These are phyloP conservation scores for Aleurites moluccanus DNA, from an alignment of 441 rosid genomes.

Conservation along the genomic window DNA sequence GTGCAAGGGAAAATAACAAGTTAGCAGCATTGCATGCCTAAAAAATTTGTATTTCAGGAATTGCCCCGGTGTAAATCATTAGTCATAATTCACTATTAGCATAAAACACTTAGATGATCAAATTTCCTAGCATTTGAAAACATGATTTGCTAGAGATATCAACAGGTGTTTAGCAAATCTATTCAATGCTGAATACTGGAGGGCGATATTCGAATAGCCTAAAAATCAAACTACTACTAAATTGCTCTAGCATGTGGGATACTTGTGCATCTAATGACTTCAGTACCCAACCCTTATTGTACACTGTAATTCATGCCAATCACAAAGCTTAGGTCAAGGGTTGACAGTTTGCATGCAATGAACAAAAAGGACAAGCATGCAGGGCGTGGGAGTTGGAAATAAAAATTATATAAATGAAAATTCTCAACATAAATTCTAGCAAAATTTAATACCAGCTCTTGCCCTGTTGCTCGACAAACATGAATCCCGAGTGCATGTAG, in stretches of 20 bases:
- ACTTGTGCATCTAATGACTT: neutral
- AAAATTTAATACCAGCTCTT: conserved; percentile 75
- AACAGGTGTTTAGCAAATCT: neutral
- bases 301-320: neutral
- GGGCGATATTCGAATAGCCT: neutral
- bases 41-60: neutral
- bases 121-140: neutral
- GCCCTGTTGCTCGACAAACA: conserved; percentile 99
- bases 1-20: neutral
- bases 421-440: neutral
- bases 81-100: neutral
- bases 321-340: neutral
- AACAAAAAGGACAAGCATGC: neutral
- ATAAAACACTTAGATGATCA: neutral
- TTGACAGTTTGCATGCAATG: neutral
- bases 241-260: neutral
- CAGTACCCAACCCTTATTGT: neutral
- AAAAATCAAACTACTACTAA: neutral
- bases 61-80: neutral
- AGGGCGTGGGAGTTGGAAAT: neutral
- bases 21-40: neutral
- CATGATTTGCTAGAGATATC: neutral
- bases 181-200: neutral
- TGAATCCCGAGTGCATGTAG: conserved; percentile 91
- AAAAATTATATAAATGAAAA: neutral